Percentiles rank a stretch among this genome's conserved stretches.
These are phyloP conservation scores for Globisporangium cylindrosporum DNA, from an alignment of 352 stramenopile species.

Conservation along the genomic window DNA sequence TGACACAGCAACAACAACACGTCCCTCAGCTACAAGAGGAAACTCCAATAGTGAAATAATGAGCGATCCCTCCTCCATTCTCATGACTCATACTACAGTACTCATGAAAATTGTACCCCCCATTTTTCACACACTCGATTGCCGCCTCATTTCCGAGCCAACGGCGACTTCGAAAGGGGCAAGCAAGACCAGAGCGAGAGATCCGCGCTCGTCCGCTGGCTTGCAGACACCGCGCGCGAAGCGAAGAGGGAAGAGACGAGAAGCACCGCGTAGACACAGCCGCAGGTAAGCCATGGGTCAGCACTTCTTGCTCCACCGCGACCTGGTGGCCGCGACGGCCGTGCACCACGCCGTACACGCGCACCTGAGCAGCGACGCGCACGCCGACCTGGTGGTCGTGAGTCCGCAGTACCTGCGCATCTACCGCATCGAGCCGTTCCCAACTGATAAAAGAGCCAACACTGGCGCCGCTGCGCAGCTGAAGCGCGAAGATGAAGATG, in stretches of 20 bases:
- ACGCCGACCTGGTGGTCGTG: conserved; percentile 70
- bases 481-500: not conserved
- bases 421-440: conserved; percentile 76
- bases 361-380: conserved; percentile 61
- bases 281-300: conserved; percentile 48
- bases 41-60: too few relatives aligned
- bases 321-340: conserved; percentile 74
- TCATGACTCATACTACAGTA: too few relatives aligned
- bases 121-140: too few relatives aligned
- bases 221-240: not conserved
- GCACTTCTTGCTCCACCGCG: conserved; percentile 83
- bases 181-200: not conserved
- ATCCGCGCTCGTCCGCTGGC: not conserved
- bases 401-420: conserved; percentile 73
- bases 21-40: too few relatives aligned
- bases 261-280: not conserved
- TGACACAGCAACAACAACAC: too few relatives aligned
- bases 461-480: not conserved
- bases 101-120: too few relatives aligned
- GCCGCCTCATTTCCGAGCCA: not conserved
- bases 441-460: conserved; percentile 2
- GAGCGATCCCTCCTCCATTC: too few relatives aligned
- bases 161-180: not conserved
- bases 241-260: not conserved
- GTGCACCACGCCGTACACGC: conserved; percentile 72